phyloP scores from a whole-genome alignment of 148 eudicot species.

The Rhododendron williamsianum region DNA sequence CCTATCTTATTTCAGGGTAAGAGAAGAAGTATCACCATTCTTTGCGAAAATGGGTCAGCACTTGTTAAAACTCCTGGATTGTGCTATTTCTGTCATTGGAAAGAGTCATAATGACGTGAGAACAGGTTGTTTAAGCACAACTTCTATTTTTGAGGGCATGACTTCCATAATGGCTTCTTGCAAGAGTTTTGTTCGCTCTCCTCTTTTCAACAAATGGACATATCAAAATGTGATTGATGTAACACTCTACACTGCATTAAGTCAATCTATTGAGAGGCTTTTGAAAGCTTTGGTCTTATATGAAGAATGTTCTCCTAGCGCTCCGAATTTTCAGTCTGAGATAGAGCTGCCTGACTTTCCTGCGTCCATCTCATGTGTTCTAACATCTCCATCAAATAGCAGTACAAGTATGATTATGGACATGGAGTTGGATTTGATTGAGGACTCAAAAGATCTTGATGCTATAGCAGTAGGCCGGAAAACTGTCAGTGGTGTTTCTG shows the following conservation, averaged over 20 bases:
- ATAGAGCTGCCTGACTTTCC: no score
- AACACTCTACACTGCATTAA: constrained; percentile 28
- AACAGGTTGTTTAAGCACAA: constrained; percentile 39
- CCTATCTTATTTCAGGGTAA: constrained; percentile 32
- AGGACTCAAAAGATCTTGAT: no score
- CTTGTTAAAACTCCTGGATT: constrained; percentile 55
- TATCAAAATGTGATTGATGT: constrained; percentile 28
- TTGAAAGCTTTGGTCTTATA: constrained; percentile 49
- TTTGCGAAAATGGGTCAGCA: constrained; percentile 37
- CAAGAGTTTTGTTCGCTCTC: constrained; percentile 54
- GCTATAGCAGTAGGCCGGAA: no score
- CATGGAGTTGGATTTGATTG: no score
- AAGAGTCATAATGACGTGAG: constrained; percentile 31
- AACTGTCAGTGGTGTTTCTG: no score
- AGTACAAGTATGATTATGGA: no score
- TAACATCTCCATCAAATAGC: no score
- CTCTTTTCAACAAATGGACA: constrained; percentile 36
- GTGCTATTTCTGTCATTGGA: constrained; percentile 45
- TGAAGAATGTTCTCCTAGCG: constrained; percentile 35
- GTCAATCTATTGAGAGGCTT: constrained; percentile 57
- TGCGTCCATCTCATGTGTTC: no score
- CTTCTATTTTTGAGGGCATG: constrained; percentile 41
- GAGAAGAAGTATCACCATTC: constrained; percentile 45
- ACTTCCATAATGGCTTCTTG: constrained; percentile 37
- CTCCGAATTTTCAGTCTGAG: constrained; percentile 15